A percentile compares a stretch with the other conserved stretches of the same genome.
phyloP scores from a whole-genome alignment of 371 early-diverging fungal species.

The Saksenaea vasiformis region DNA sequence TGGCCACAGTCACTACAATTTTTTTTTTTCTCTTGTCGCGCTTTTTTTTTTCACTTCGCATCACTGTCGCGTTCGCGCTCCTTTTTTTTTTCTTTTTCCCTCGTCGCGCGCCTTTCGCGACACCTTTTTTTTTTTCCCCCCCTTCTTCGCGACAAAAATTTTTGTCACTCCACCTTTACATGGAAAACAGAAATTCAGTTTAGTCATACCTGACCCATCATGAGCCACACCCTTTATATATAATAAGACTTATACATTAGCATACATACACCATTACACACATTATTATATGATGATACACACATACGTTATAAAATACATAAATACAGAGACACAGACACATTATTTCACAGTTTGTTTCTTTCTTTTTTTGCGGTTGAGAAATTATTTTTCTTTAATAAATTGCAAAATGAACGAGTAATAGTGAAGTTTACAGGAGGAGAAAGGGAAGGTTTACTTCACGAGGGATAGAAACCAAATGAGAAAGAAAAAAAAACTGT shows the following conservation, averaged over 20 bases:
- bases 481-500: neutral
- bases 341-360: neutral
- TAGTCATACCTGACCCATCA: too few relatives aligned
- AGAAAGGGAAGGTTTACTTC: neutral
- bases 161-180: neutral
- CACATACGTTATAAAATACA: too few relatives aligned
- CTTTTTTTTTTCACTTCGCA: neutral
- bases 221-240: too few relatives aligned
- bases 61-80: neutral
- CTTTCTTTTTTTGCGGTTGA: neutral
- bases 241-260: too few relatives aligned
- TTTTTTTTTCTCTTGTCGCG: neutral
- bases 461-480: neutral
- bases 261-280: too few relatives aligned
- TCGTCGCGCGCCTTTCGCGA: neutral
- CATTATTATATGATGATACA: too few relatives aligned
- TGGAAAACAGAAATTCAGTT: too few relatives aligned
- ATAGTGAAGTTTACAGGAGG: neutral
- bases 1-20: neutral
- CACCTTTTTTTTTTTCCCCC: neutral
- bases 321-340: too few relatives aligned
- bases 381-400: neutral
- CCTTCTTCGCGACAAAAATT: neutral
- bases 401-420: neutral
- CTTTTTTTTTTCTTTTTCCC: neutral